Percentiles rank a stretch among this genome's conserved stretches.
Conservation (phyloP, 192 early-diverging fungal genomes). For the Coemansia sp. region DNA sequence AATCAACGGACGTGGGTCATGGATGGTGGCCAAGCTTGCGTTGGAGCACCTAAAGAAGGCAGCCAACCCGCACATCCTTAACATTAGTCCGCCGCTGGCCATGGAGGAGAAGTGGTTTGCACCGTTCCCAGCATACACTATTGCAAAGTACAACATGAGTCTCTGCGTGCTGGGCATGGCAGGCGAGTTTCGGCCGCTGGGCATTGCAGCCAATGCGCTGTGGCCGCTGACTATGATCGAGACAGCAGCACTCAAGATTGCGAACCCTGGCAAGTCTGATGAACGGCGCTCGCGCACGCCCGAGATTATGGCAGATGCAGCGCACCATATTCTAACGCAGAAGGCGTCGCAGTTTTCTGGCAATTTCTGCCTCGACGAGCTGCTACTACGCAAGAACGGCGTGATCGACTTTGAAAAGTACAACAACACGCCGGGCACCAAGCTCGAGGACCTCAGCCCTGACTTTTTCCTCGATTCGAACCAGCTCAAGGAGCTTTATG, state of each 20-base stretch:
- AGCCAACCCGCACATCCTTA: constrained; percentile 73
- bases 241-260: constrained; percentile 64
- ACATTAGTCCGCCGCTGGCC: constrained; percentile 67
- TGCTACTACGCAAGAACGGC: constrained; percentile 69
- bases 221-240: constrained; percentile 79
- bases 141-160: constrained; percentile 76
- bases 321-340: constrained; percentile 64
- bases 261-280: constrained; percentile 1
- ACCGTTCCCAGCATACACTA: constrained; percentile 64
- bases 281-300: constrained; percentile 38
- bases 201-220: constrained; percentile 73
- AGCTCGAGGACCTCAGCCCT: constrained; percentile 57
- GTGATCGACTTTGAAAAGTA: constrained; percentile 73
- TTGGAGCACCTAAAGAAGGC: constrained; percentile 68
- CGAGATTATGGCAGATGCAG: constrained; percentile 82
- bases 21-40: constrained; percentile 69
- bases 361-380: constrained; percentile 79
- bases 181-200: constrained; percentile 64
- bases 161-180: constrained; percentile 71
- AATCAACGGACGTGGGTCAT: constrained; percentile 79
- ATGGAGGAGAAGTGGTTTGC: constrained; percentile 74
- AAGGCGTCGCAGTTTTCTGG: constrained; percentile 58
- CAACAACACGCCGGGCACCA: constrained; percentile 58
- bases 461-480: constrained; percentile 66
- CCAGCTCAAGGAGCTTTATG: constrained; percentile 45